A percentile compares a stretch with the other conserved stretches of the same genome.
Conservation (phyloP, 1,284 basidiomycete genomes). For the Malassezia japonica region DNA sequence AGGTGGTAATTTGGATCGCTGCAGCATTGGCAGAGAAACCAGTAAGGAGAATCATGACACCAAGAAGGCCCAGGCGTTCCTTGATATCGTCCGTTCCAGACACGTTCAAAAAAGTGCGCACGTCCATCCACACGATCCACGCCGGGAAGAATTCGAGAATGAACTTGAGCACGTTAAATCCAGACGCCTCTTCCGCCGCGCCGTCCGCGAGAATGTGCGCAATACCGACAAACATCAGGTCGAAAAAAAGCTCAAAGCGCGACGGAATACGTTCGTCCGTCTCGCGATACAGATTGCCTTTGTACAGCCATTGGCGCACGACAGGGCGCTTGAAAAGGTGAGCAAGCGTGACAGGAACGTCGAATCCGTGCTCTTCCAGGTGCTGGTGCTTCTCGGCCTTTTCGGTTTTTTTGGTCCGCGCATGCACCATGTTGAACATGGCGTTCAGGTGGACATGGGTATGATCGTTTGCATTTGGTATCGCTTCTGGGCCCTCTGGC, state of each 20-base stretch:
- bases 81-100: conserved; percentile 45
- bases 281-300: conserved; percentile 42
- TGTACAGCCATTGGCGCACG: conserved; percentile 45
- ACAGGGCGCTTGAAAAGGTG: conserved; percentile 45
- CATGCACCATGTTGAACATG: conserved; percentile 8
- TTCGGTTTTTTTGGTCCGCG: not conserved
- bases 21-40: conserved; percentile 44
- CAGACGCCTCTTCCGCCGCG: conserved; percentile 21
- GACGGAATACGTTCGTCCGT: conserved; percentile 35
- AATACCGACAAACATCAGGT: conserved; percentile 43
- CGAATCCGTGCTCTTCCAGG: conserved; percentile 24
- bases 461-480: too few relatives aligned
- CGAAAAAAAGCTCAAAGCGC: conserved; percentile 48
- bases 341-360: conserved; percentile 30
- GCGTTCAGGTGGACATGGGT: not conserved
- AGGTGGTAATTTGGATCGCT: conserved; percentile 19
- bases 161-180: conserved; percentile 43
- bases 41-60: conserved; percentile 42
- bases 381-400: conserved; percentile 3
- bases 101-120: conserved; percentile 36
- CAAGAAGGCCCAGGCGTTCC: conserved; percentile 36
- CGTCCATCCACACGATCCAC: conserved; percentile 40
- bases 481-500: conserved; percentile 1
- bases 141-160: conserved; percentile 41
- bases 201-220: conserved; percentile 35